Evolutionary conservation across 106 monocot species (phyloP).

Genomic region (Allium fistulosum): DNA sequence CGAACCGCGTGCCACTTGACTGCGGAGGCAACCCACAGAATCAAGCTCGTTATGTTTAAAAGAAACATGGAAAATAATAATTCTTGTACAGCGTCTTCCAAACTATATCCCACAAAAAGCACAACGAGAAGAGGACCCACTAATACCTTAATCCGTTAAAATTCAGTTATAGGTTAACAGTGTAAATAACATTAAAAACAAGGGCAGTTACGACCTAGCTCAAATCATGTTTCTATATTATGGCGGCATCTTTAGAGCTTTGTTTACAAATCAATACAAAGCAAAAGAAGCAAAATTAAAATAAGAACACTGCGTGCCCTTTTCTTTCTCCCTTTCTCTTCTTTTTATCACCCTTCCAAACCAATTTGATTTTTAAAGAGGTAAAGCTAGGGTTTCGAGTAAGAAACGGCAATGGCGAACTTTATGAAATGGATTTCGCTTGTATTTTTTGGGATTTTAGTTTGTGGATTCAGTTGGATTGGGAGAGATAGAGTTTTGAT

Average conservation of each 20-base stretch:
- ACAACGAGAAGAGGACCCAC: background rate
- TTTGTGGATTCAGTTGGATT: slow-evolving; percentile 16
- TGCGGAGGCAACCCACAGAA: no score
- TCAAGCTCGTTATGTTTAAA: no score
- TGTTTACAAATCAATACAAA: background rate
- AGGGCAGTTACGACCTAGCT: slow-evolving; percentile 2
- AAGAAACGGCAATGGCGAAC: slow-evolving; percentile 20
- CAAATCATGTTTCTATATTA: slow-evolving; percentile 8
- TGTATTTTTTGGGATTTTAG: slow-evolving; percentile 7
- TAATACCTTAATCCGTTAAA: background rate
- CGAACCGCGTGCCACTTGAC: no score
- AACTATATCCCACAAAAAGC: background rate
- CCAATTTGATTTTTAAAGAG: background rate
- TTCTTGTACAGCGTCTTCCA: no score
- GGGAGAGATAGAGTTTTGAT: background rate
- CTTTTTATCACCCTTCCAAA: background rate
- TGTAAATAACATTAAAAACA: background rate
- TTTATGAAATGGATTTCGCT: slow-evolving; percentile 19
- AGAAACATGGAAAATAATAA: no score
- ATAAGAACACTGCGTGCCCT: slow-evolving; percentile 1
- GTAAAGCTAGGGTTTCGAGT: slow-evolving; percentile 6
- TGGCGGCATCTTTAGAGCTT: slow-evolving; percentile 6
- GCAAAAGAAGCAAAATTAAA: background rate
- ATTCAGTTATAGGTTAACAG: background rate
- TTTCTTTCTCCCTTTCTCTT: background rate